Evolutionary conservation across 2,329 filamentous ascomycete genomes (phyloP), one percentile per base, ranked within the genome.

Genomic region (Pseudogymnoascus sp.): DNA sequence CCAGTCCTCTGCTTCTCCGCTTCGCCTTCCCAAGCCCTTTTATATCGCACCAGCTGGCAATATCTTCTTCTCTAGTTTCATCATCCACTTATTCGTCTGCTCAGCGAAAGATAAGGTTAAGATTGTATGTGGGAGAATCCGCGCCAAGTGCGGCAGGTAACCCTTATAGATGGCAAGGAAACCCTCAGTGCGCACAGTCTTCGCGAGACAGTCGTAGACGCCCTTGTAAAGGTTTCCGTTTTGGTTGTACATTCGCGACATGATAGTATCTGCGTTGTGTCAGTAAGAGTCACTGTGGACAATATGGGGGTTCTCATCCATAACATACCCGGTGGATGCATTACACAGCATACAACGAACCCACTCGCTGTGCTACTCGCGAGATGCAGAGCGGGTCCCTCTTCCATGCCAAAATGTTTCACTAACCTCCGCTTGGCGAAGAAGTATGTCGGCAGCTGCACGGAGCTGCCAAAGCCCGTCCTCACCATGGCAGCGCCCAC

Each of bases 231-330:
- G 83, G 74, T 97, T 96, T 62, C 95, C 95, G 66, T 93, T 96
- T 76, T 99, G 95, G 80, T 99, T 99, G 81, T 99, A 99, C 81
- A 99, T 88, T 67, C 95, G 89, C 66, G 91, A 95, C 95, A 99
- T 99, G 77, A 99, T 90, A 4, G 95, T 99, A 75, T 99, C 95
- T 84, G 66, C 64, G 26, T 3, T 61, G 21, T 31, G 26, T 45
- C 11, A 23, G 18, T 21, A 60, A 63, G 70, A 59, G 68, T 64
- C 34, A 51, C 63, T 63, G 4, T 63, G 4, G 63, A 37, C 37
- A 51, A 34, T 39, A 34, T 40, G 31, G 45, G 36, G 16, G 21
- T 4, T 16, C 23, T 65, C 39, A 42, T 34, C 21, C 26, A 29
- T 14, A 66, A 75, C 83, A 74, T 77, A 91, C 89, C 89, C 72